Percentiles rank a stretch among this genome's conserved stretches.
Evolutionary conservation across 768 basidiomycete species (phyloP).

Genomic region (Amanita muscaria): DNA sequence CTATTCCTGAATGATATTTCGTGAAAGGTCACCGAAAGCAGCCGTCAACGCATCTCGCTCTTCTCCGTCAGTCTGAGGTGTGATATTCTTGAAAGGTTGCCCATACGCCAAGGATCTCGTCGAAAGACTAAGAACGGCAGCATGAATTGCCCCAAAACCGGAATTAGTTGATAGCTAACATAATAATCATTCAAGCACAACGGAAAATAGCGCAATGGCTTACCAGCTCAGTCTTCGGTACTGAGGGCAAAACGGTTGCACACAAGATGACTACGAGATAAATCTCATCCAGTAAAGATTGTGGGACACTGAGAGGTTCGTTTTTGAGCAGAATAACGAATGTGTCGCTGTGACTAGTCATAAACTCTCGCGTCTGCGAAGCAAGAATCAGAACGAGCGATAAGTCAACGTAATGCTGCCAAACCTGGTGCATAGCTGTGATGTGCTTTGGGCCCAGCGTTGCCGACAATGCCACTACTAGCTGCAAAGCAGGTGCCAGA

Average conservation of each 20-base stretch:
- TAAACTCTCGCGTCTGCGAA: constrained; percentile 77
- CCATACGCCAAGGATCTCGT: constrained; percentile 59
- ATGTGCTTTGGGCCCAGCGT: constrained; percentile 65
- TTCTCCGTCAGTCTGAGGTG: constrained; percentile 62
- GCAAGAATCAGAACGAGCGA: neutral
- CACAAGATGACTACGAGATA: constrained; percentile 72
- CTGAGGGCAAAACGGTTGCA: constrained; percentile 55
- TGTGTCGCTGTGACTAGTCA: constrained; percentile 77
- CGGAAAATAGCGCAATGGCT: constrained; percentile 18
- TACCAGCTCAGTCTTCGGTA: constrained; percentile 75
- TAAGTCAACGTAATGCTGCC: constrained; percentile 7
- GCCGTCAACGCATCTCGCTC: constrained; percentile 40
- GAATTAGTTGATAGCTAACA: constrained; percentile 50
- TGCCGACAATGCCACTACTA: constrained; percentile 68
- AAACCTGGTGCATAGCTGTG: constrained; percentile 62
- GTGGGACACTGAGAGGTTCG: constrained; percentile 49
- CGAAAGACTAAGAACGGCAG: constrained; percentile 66
- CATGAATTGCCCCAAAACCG: constrained; percentile 81
- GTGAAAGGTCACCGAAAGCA: constrained; percentile 58
- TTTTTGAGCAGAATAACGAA: constrained; percentile 77
- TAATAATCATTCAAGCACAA: constrained; percentile 3
- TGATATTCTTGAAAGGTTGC: constrained; percentile 47
- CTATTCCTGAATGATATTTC: too few relatives aligned
- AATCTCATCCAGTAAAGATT: constrained; percentile 68
- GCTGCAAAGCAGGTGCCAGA: constrained; percentile 78